A percentile compares a stretch with the other conserved stretches of the same genome.
Conservation (phyloP, 495 filamentous ascomycete species). For the Antarctomyces pellizariae region DNA sequence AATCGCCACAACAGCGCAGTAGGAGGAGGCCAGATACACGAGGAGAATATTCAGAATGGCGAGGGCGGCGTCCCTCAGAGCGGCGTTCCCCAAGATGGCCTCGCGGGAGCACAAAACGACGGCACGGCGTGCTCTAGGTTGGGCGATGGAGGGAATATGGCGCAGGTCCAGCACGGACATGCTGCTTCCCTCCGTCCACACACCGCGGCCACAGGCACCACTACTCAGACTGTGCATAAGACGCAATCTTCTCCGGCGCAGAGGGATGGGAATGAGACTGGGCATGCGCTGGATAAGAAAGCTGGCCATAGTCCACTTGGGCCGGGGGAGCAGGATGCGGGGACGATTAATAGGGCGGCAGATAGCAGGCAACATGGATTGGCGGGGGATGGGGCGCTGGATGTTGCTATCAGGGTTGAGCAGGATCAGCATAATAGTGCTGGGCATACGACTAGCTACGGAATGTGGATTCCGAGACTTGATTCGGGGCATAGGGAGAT, state of each 20-base stretch:
- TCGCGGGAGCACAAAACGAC: too few relatives aligned
- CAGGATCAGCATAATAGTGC: slow-evolving; percentile 38
- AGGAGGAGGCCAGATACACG: too few relatives aligned
- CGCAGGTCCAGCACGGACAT: too few relatives aligned
- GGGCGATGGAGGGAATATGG: too few relatives aligned
- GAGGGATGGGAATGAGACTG: too few relatives aligned
- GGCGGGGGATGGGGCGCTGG: slow-evolving; percentile 33
- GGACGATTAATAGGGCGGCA: slow-evolving; percentile 40
- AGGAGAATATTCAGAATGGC: too few relatives aligned
- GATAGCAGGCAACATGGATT: slow-evolving; percentile 25
- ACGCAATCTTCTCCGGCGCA: background rate
- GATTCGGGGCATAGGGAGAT: too few relatives aligned
- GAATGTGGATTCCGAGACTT: slow-evolving; percentile 31
- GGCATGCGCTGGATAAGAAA: slow-evolving; percentile 17
- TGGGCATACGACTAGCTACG: slow-evolving; percentile 43
- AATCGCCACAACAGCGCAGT: slow-evolving; percentile 1
- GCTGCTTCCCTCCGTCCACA: too few relatives aligned
- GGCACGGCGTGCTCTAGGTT: too few relatives aligned
- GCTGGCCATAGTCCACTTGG: slow-evolving; percentile 41
- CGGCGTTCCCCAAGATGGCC: too few relatives aligned
- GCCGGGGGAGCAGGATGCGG: slow-evolving; percentile 36
- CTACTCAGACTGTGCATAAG: background rate
- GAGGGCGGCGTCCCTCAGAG: too few relatives aligned
- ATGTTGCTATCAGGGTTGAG: slow-evolving; percentile 47
- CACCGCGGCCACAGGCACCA: slow-evolving; percentile 2